A percentile compares a stretch with the other conserved stretches of the same genome.
phyloP scores from a whole-genome alignment of 345 rosid species.

The Boechera retrofracta region DNA sequence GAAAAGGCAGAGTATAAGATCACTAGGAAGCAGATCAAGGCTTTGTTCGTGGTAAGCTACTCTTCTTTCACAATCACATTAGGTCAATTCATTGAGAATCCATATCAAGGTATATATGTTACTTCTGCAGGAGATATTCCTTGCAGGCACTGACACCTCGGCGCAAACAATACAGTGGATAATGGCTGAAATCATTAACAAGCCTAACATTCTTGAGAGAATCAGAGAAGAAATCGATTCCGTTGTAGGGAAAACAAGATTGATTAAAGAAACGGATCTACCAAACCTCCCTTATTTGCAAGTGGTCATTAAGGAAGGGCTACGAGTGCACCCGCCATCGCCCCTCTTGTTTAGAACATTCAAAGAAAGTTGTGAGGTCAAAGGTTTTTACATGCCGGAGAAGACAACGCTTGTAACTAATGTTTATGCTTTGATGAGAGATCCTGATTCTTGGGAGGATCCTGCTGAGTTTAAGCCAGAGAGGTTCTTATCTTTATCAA shows the following conservation, averaged over 20 bases:
- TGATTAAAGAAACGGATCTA: background rate
- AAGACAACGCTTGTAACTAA: background rate
- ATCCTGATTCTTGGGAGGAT: background rate
- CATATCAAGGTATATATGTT: too few species aligned
- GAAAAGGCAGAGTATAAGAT: background rate
- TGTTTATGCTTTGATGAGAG: background rate
- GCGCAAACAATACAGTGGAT: background rate
- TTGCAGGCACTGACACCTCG: background rate
- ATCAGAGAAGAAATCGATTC: background rate
- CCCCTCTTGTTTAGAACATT: background rate
- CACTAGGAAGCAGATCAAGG: background rate
- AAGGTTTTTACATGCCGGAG: background rate
- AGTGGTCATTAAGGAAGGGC: background rate
- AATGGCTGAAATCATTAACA: background rate
- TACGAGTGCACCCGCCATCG: background rate
- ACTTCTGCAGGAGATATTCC: background rate
- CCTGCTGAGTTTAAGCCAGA: background rate
- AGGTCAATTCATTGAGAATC: too few species aligned
- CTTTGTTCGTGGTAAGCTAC: background rate
- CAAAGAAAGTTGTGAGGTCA: background rate
- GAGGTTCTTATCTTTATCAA: background rate
- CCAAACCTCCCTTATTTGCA: background rate
- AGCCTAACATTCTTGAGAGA: background rate
- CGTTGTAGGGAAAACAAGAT: background rate
- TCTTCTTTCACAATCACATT: too few species aligned